Evolutionary conservation across 1,284 basidiomycete species (phyloP).

Genomic region (Rhodotorula sp.): DNA sequence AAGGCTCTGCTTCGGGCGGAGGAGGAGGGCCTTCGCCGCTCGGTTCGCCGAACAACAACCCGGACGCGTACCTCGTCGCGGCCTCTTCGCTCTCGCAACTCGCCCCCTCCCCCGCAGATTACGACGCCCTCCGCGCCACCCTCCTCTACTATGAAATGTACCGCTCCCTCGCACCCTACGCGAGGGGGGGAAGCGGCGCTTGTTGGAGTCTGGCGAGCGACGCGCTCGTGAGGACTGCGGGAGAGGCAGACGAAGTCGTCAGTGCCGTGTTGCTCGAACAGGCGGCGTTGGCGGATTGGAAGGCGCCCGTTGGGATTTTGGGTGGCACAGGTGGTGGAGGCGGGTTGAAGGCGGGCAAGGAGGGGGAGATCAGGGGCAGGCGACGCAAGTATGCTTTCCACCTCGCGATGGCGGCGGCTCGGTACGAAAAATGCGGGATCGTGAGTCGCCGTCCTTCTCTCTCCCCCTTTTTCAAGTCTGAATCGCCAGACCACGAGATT

Average conservation of each 20-base stretch:
- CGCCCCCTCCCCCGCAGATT: slow-evolving; percentile 2
- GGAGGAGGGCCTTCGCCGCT: background rate
- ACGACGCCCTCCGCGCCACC: slow-evolving; percentile 51
- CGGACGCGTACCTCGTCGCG: slow-evolving; percentile 50
- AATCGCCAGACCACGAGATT: no score
- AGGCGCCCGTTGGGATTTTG: slow-evolving; percentile 23
- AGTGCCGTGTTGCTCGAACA: slow-evolving; percentile 57
- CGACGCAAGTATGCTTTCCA: slow-evolving; percentile 53
- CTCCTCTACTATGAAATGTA: slow-evolving; percentile 53
- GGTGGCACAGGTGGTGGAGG: slow-evolving; percentile 18
- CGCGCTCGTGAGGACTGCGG: slow-evolving; percentile 48
- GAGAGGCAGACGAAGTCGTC: slow-evolving; percentile 53
- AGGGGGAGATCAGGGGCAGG: slow-evolving; percentile 39
- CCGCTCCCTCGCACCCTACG: slow-evolving; percentile 32
- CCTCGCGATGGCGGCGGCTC: slow-evolving; percentile 54
- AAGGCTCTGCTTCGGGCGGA: slow-evolving; percentile 28
- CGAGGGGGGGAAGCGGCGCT: background rate
- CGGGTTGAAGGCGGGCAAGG: no score
- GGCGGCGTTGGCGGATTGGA: slow-evolving; percentile 52
- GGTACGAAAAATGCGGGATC: slow-evolving; percentile 56
- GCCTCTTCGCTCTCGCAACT: slow-evolving; percentile 43
- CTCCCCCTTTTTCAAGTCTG: background rate
- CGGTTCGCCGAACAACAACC: slow-evolving; percentile 21
- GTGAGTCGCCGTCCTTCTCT: slow-evolving; percentile 44
- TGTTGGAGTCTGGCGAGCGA: background rate